Conservation (phyloP, 768 basidiomycete genomes). For the Xerocomus potaroensis region DNA sequence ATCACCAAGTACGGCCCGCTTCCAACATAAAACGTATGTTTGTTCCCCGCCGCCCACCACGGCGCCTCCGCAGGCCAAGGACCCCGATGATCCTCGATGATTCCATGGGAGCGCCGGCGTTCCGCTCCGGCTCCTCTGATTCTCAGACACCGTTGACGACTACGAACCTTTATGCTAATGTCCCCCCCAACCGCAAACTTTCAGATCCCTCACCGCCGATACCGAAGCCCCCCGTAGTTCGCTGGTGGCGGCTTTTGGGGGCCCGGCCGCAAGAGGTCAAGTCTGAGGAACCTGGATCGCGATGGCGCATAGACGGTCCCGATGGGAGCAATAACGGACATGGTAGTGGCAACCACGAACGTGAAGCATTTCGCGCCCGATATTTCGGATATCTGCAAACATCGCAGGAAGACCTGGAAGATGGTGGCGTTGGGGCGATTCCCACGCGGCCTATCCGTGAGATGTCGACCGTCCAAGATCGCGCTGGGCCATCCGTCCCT, state of each 20-base stretch:
- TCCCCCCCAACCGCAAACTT: slow-evolving; percentile 5
- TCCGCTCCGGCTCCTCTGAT: slow-evolving; percentile 25
- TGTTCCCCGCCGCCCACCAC: slow-evolving; percentile 11
- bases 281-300: slow-evolving; percentile 15
- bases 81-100: slow-evolving; percentile 20
- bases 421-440: slow-evolving; percentile 10
- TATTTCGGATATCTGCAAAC: slow-evolving; percentile 5
- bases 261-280: slow-evolving; percentile 25
- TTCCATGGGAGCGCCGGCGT: slow-evolving; percentile 16
- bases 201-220: slow-evolving; percentile 4
- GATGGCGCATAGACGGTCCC: slow-evolving; percentile 26
- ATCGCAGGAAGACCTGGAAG: slow-evolving; percentile 10
- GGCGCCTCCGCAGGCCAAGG: slow-evolving; percentile 11
- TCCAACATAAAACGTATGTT: slow-evolving; percentile 15
- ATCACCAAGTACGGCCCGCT: slow-evolving; percentile 9
- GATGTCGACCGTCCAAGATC: slow-evolving; percentile 4
- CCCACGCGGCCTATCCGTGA: slow-evolving; percentile 4
- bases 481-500: neutral
- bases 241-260: slow-evolving; percentile 26
- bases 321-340: slow-evolving; percentile 23
- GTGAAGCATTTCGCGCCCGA: slow-evolving; percentile 1
- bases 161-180: slow-evolving; percentile 1
- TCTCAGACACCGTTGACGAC: slow-evolving; percentile 26
- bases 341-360: slow-evolving; percentile 10
- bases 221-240: slow-evolving; percentile 2